Evolutionary conservation across 2,329 filamentous ascomycete genomes (phyloP), one percentile per base, ranked within the genome.

Genomic region (Lachnum nothofagi): DNA sequence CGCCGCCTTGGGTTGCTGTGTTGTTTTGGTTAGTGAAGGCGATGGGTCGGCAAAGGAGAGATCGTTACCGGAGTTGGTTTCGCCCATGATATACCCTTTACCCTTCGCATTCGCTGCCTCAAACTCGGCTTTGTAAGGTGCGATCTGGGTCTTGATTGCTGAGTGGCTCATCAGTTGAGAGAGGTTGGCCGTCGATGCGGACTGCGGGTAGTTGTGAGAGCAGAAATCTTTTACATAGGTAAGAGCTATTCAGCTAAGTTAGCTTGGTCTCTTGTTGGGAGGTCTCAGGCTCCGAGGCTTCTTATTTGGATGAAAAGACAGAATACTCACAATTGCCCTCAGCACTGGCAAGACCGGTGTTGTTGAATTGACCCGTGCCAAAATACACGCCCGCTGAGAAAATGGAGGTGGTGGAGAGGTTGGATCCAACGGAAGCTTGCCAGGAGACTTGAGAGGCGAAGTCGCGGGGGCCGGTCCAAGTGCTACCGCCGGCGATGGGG

Each of bases 31-130:
- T 14, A 22, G 14, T 8, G 12, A 5, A 42, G 3, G 12, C 20
- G n/a, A 17, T 35, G n/a, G n/a, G 42, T 27, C 39, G 74, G 54
- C n/a, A 71, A 67, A 60, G 72, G 72, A 1, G 72, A 70, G 14
- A 75, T n/a, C n/a, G n/a, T n/a, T n/a, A n/a, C 64, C 6, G 46
- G 67, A 62, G 25, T 64, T 64, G 6, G 61, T 63, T 35, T 63
- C 62, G 2, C 61, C 60, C 4, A 64, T 45, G 1, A 64, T 61
- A 38, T 63, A 63, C 12, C 62, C 58, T 35, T 60, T 62, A 1
- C 60, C 59, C 17, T 49, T 42, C 1, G 40, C 38, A 10, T 33
- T 49, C 0, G 60, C 54, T 27, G 62, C 59, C n/a, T 53, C 51
- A 1, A 59, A 45, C 38, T 64, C 61, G 0, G 49, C 49, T 7